Conservation (phyloP, 2,329 filamentous ascomycete species). For the Colletotrichum orbiculare region DNA sequence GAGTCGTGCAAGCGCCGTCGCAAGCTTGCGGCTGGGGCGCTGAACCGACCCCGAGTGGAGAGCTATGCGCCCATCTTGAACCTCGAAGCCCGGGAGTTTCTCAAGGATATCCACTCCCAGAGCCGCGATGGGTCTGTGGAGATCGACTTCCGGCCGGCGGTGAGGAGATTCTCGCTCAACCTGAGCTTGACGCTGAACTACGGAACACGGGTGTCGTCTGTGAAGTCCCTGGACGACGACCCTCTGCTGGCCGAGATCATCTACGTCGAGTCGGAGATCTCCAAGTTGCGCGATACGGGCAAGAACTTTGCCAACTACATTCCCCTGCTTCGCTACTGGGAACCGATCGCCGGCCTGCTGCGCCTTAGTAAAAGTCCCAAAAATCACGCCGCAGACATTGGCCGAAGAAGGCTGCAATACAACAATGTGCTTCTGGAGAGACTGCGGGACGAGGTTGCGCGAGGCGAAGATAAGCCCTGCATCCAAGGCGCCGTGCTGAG, state of each 20-base stretch:
- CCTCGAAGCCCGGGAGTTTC: conserved; percentile 66
- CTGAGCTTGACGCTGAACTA: conserved; percentile 74
- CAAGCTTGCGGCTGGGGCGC: conserved; percentile 73
- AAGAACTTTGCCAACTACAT: conserved; percentile 20
- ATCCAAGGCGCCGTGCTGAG: conserved; percentile 23
- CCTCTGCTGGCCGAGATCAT: conserved; percentile 37
- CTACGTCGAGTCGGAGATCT: conserved; percentile 39
- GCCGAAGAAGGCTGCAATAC: conserved; percentile 13
- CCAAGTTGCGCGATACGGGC: conserved; percentile 18
- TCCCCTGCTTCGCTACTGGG: conserved; percentile 22
- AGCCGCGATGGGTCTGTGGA: conserved; percentile 64
- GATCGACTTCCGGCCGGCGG: conserved; percentile 70
- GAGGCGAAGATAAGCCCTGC: conserved; percentile 16
- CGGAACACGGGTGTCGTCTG: conserved; percentile 58
- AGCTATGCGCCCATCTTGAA: conserved; percentile 68
- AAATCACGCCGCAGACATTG: conserved; percentile 6
- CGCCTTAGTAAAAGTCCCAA: not conserved
- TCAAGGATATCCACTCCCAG: conserved; percentile 69
- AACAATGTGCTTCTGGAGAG: conserved; percentile 7
- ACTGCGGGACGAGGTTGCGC: not conserved
- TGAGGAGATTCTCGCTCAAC: conserved; percentile 72
- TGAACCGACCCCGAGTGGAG: conserved; percentile 73
- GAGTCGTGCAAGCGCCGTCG: conserved; percentile 73
- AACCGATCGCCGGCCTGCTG: conserved; percentile 4
- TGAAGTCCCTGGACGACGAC: conserved; percentile 19